Evolutionary conservation across 2,329 filamentous ascomycete genomes (phyloP).

Genomic region (Lomentospora prolificans): DNA sequence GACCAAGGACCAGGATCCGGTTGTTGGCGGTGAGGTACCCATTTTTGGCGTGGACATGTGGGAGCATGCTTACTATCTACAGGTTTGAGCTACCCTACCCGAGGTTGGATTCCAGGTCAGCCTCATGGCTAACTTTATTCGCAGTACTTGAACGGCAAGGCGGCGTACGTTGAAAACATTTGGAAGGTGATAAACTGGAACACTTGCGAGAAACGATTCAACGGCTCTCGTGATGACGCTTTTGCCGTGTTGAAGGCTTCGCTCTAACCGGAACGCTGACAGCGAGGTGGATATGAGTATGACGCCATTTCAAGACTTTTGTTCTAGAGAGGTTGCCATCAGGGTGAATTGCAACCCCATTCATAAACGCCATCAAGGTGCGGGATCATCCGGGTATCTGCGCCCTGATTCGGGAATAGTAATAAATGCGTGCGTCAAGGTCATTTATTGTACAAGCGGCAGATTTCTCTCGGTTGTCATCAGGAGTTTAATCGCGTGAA

Average conservation of each 20-base stretch:
- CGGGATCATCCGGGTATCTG: no score
- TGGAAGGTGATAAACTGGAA: conserved; percentile 76
- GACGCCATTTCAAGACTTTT: not conserved
- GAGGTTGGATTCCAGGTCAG: no score
- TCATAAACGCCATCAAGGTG: no score
- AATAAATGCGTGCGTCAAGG: no score
- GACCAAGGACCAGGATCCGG: conserved; percentile 79
- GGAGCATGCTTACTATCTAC: conserved; percentile 88
- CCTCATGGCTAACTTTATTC: no score
- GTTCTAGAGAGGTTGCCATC: not conserved
- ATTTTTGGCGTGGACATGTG: conserved; percentile 80
- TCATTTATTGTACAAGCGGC: no score
- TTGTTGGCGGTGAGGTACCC: conserved; percentile 53
- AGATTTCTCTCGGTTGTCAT: no score
- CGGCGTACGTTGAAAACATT: conserved; percentile 64
- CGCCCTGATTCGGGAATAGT: no score
- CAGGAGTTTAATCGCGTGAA: not conserved
- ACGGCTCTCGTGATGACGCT: conserved; percentile 33
- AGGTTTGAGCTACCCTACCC: no score
- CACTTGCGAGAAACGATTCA: conserved; percentile 54
- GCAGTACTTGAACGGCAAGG: conserved; percentile 68
- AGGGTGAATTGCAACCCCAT: not conserved
- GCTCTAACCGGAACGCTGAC: conserved; percentile 13
- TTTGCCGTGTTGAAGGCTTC: conserved; percentile 35
- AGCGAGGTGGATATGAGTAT: no score